A percentile compares a stretch with the other conserved stretches of the same genome.
Evolutionary conservation across 2,329 filamentous ascomycete genomes (phyloP).

Genomic region (Nemania bipapillata): DNA sequence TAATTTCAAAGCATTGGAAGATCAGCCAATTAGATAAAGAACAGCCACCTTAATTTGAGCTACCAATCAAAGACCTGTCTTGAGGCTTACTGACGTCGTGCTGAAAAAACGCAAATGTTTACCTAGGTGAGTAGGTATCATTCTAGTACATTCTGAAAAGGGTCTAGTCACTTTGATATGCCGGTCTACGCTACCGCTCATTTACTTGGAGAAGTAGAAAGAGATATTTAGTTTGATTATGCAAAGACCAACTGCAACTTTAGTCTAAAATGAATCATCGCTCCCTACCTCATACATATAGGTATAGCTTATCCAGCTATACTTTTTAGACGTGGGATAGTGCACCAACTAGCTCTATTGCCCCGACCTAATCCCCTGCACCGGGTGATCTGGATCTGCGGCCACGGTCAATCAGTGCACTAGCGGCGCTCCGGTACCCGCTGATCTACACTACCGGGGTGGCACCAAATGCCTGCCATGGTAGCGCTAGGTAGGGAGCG

Average conservation of each 20-base stretch:
- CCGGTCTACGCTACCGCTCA: background rate
- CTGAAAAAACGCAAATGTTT: background rate
- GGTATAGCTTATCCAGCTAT: no score
- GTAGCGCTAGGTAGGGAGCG: no score
- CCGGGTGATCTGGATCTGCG: slow-evolving; percentile 13
- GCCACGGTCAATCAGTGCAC: background rate
- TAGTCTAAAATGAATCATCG: background rate
- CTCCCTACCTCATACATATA: no score
- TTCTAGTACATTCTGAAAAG: background rate
- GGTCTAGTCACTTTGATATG: background rate
- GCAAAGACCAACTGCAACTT: background rate
- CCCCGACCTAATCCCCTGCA: background rate
- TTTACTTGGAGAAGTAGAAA: background rate
- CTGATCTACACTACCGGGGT: slow-evolving; percentile 26
- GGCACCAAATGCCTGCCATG: background rate
- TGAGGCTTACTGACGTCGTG: background rate
- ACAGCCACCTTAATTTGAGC: background rate
- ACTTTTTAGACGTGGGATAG: no score
- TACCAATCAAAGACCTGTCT: background rate
- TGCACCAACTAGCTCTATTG: no score
- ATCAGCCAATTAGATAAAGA: background rate
- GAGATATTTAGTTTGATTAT: background rate
- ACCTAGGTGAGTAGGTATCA: background rate
- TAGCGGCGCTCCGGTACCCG: background rate
- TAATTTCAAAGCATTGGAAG: no score